These are phyloP conservation scores for Neonothopanus nambi DNA, from an alignment of 1,284 basidiomycete species.

Conservation along the genomic window DNA sequence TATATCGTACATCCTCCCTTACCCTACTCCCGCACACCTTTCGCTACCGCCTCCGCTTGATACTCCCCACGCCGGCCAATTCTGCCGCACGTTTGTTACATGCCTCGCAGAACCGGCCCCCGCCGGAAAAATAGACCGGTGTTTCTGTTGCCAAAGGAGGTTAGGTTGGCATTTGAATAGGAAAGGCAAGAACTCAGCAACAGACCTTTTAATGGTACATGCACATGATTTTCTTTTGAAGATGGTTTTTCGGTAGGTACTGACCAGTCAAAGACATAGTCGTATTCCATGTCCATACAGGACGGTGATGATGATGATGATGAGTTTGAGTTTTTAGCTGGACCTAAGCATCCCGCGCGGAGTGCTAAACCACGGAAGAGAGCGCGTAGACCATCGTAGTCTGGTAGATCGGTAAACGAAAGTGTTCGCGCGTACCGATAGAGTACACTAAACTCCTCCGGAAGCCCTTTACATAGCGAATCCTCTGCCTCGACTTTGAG, in stretches of 20 bases:
- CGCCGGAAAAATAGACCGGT: not conserved
- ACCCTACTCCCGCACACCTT: not conserved
- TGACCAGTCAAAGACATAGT: slow-evolving; percentile 54
- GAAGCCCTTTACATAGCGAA: slow-evolving; percentile 80
- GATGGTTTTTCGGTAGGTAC: slow-evolving; percentile 18
- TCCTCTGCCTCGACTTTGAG: slow-evolving; percentile 48
- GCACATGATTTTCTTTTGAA: not conserved
- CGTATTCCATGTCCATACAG: slow-evolving; percentile 43
- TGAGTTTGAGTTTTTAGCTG: not conserved
- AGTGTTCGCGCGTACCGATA: slow-evolving; percentile 85
- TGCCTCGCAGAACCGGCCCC: slow-evolving; percentile 34
- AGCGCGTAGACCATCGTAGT: slow-evolving; percentile 84
- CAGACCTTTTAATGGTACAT: no score
- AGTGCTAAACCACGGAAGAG: slow-evolving; percentile 71
- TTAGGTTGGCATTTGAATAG: not conserved
- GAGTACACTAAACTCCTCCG: slow-evolving; percentile 86
- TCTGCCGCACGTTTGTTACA: slow-evolving; percentile 25
- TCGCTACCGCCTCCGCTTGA: slow-evolving; percentile 2
- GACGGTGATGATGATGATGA: no score
- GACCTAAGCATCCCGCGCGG: slow-evolving; percentile 35
- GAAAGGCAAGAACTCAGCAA: not conserved
- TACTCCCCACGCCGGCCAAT: slow-evolving; percentile 4
- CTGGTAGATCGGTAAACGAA: slow-evolving; percentile 88
- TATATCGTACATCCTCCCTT: not conserved
- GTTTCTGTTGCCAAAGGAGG: not conserved